phyloP scores from a whole-genome alignment of 441 rosid species.

The Erodium moschatum region DNA sequence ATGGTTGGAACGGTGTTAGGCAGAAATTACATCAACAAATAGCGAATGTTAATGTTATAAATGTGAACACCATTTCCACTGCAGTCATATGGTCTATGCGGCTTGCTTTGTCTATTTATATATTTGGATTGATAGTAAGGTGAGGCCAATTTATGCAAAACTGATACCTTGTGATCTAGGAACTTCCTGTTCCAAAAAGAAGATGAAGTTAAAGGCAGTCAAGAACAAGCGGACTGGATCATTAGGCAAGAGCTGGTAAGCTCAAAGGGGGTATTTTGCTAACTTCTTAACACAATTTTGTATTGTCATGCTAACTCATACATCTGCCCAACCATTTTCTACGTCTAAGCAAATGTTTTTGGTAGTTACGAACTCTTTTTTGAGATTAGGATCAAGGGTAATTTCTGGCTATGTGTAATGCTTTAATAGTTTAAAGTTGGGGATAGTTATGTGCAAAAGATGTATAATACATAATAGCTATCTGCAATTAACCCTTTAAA shows the following conservation, averaged over 20 bases:
- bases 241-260: conserved; percentile 79
- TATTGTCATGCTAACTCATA: background rate
- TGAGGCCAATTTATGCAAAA: conserved; percentile 85
- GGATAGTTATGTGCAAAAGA: no score
- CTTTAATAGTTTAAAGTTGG: no score
- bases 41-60: conserved; percentile 66
- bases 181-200: conserved; percentile 39
- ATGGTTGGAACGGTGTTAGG: conserved; percentile 97
- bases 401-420: no score
- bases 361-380: no score
- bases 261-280: conserved; percentile 20
- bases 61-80: conserved; percentile 70
- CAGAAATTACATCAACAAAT: conserved; percentile 82
- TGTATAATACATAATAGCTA: no score
- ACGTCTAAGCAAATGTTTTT: no score
- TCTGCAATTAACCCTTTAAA: no score
- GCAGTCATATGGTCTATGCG: conserved; percentile 90
- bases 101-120: conserved; percentile 72
- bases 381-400: no score
- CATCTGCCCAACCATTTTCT: no score
- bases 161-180: conserved; percentile 91
- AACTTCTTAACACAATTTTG: background rate
- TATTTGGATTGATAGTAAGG: conserved; percentile 67
- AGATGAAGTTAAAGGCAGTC: conserved; percentile 32
- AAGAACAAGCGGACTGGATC: conserved; percentile 77